phyloP scores from a whole-genome alignment of 2,329 filamentous ascomycete species.

The Colletotrichum coccodes region DNA sequence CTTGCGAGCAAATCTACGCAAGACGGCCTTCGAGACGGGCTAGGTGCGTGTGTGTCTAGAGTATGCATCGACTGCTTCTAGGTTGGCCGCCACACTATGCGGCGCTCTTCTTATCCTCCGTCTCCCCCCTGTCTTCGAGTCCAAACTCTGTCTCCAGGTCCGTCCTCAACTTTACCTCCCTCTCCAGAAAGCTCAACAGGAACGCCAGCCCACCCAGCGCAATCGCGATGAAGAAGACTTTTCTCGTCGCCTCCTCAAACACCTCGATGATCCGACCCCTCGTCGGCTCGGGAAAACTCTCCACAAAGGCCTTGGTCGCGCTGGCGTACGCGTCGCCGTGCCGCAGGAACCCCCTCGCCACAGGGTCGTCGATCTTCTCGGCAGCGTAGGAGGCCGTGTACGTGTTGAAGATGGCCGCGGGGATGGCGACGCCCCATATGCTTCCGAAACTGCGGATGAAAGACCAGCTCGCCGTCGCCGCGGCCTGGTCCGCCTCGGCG shows the following conservation, averaged over 20 bases:
- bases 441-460: conserved; percentile 57
- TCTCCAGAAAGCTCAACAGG: conserved; percentile 39
- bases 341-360: conserved; percentile 34
- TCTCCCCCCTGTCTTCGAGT: conserved; percentile 34
- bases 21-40: no score
- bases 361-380: conserved; percentile 36
- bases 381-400: conserved; percentile 35
- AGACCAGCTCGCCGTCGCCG: conserved; percentile 48
- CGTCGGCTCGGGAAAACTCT: conserved; percentile 33
- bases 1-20: no score
- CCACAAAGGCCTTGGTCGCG: conserved; percentile 37
- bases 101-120: not conserved
- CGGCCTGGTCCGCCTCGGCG: conserved; percentile 46
- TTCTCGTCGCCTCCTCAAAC: conserved; percentile 37
- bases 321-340: conserved; percentile 41
- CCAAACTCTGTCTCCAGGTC: conserved; percentile 42
- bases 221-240: conserved; percentile 37
- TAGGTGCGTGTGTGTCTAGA: no score
- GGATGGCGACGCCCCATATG: conserved; percentile 57
- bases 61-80: no score
- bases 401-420: conserved; percentile 51
- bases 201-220: conserved; percentile 36
- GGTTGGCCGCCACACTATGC: no score
- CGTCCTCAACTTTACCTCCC: conserved; percentile 38
- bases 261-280: conserved; percentile 39